Evolutionary conservation across 2,329 filamentous ascomycete species (phyloP), one percentile per base, ranked within the genome.

Genomic region (Dactylellina parvicollis): DNA sequence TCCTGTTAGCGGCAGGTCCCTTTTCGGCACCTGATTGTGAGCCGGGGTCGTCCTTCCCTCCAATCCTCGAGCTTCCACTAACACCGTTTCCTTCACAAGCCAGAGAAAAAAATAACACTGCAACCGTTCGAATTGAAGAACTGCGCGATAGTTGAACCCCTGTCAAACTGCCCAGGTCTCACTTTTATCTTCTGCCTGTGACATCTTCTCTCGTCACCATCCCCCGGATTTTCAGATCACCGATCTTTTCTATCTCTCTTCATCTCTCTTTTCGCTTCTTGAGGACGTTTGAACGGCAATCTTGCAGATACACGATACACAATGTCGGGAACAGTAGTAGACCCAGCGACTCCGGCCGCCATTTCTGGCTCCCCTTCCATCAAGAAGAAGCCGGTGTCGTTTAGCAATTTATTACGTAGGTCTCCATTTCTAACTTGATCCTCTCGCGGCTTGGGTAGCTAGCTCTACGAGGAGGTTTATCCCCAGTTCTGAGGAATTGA

Each of bases 381-480:
- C 81, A 93, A 97, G 90, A 98, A 98, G 91, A 98, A 98, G 88
- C 95, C 95, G 77, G 88, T 99, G 88, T 98, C 97, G 88, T 98
- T 98, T 87, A 96, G 92, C 86, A 99, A 99, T 85, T 83, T 99
- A 87, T 86, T 99, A 80, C 88, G 85, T 87, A 80, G 80, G 85
- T 62, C 84, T 61, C 59, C 34, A 32, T 18, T 30, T 47, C 20
- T n/a, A n/a, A n/a, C n/a, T n/a, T n/a, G n/a, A n/a, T n/a, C n/a
- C n/a, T n/a, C n/a, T n/a, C n/a, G n/a, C n/a, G n/a, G n/a, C n/a
- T n/a, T n/a, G n/a, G n/a, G n/a, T n/a, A n/a, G n/a, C n/a, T n/a
- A n/a, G n/a, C n/a, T n/a, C n/a, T n/a, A n/a, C n/a, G n/a, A n/a
- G n/a, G n/a, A n/a, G n/a, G n/a, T n/a, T n/a, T n/a, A n/a, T 20